Base-by-base conservation (phyloP, 2,329 filamentous ascomycete species). In the Talaromyces sp. region DNA sequence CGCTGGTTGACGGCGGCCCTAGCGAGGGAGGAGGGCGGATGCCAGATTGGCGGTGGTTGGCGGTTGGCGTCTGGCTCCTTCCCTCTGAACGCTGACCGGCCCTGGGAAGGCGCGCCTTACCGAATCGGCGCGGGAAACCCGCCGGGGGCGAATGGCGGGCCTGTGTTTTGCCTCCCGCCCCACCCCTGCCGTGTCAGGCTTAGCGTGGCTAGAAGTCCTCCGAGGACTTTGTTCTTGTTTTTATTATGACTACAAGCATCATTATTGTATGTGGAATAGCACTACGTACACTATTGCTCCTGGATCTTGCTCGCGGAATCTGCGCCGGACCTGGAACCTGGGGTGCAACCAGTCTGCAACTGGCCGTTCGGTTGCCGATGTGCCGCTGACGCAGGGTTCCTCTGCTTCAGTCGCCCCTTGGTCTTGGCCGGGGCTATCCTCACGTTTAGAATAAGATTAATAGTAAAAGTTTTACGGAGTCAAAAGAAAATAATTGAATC, bases 21-120 rank as follows among this genome's bases (percentile, higher is more conserved):
- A 55, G 53, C 29, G 53, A 55, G 29, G 53, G 53, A 55, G 53
- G 53, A 55, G 53, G 53, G 53, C 29, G 32, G 29, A 35, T 55
- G 32, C 53, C 32, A 55, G 49, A 52, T 27, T 55, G 10, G 53
- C 24, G 53, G 53, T 35, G 53, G 53, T 41, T 55, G 53, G 53
- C 24, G 24, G 52, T 31, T 27, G 50, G 50, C 29, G 26, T 4
- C 32, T 55, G 24, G 26, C 27, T 31, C 29, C 17, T 55, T 24
- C 32, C 49, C 27, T 52, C 49, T 17, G 13, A 17, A 6, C n/a
- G 13, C 49, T 17, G 13, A 17, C 2, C n/a, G 13, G 38, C 38
- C 38, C n/a, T 41, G 38, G n/a, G 13, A 46, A 46, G 43, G 43
- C 43, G 43, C 43, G 43, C 43, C 43, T 46, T 46, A 24, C 43